These are phyloP conservation scores for Phytophthora agathidicida DNA, from an alignment of 352 stramenopile species.

Conservation along the genomic window DNA sequence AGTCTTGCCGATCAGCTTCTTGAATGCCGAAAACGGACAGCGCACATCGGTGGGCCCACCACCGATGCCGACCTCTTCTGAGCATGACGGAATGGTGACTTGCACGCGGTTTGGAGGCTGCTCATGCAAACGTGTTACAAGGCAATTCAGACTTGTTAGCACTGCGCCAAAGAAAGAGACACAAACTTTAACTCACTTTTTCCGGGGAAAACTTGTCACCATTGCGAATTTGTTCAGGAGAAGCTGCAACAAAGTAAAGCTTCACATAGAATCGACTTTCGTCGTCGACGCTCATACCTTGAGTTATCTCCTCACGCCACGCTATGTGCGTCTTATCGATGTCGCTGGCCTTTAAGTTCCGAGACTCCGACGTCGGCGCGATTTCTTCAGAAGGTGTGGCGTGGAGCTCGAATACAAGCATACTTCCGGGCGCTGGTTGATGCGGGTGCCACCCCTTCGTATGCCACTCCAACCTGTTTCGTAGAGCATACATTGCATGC, in stretches of 20 bases:
- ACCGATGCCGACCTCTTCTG: slow-evolving; percentile 56
- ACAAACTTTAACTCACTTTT: slow-evolving; percentile 47
- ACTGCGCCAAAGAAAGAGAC: slow-evolving; percentile 1
- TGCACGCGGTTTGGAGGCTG: slow-evolving; percentile 68
- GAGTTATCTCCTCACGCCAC: slow-evolving; percentile 13
- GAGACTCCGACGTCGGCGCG: slow-evolving; percentile 17
- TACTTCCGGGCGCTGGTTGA: slow-evolving; percentile 69
- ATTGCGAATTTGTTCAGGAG: slow-evolving; percentile 73
- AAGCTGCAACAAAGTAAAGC: slow-evolving; percentile 72
- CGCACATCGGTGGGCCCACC: slow-evolving; percentile 52
- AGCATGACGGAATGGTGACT: slow-evolving; percentile 75
- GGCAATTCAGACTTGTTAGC: not conserved
- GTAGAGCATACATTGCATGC: slow-evolving; percentile 2
- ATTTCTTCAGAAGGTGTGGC: slow-evolving; percentile 21
- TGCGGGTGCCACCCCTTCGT: slow-evolving; percentile 75
- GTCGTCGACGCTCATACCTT: not conserved
- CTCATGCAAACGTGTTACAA: not conserved
- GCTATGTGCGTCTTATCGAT: slow-evolving; percentile 3
- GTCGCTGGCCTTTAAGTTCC: slow-evolving; percentile 13
- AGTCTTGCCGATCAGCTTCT: slow-evolving; percentile 63
- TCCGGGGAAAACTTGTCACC: slow-evolving; percentile 52
- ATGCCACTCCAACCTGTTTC: slow-evolving; percentile 66
- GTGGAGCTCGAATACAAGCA: slow-evolving; percentile 83
- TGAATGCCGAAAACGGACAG: slow-evolving; percentile 72
- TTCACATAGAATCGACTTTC: slow-evolving; percentile 68